Base-by-base conservation (phyloP, 805 yeast species). In the Saccharomycopsis lassenensis region DNA sequence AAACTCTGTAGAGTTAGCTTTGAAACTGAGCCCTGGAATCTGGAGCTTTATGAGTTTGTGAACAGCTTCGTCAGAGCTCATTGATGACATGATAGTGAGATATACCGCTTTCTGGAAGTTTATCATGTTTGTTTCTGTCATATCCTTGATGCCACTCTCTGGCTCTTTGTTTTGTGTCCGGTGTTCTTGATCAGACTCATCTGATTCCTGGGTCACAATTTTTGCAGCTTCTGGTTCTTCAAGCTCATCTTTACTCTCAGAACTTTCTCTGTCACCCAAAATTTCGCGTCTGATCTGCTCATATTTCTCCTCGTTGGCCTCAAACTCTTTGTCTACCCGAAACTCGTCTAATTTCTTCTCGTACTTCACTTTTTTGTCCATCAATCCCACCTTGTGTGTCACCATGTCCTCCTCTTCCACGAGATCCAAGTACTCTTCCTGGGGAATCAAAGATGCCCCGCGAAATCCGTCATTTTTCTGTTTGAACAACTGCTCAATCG, bases 51-150 rank as follows among this genome's bases (percentile, higher is more conserved):
- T 47, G 4, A 91, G 57, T 54, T 87, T 87, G 54, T 87, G 97
- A 1, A 84, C 86, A 1, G 94, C 89, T 61, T 91, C 98, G 46
- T 84, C 94, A 4, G 87, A 75, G 0, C 93, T 77, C 77, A 89
- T 71, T 41, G 94, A 76, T 16, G 95, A 84, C 78, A 83, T 85
- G 7, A 91, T 61, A 0, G 89, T 78, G 20, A 87, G 59, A 48
- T 89, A 89, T 2, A 89, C 79, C 1, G 69, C 69, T 48, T 84
- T 84, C 47, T 84, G 84, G 46, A 74, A 74, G 34, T 75, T 73
- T 2, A 74, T 61, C 21, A 76, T 56, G 18, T 72, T 72, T 0
- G 76, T 58, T 31, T 78, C 78, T 0, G 94, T 81, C 63, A 79
- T 56, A 54, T 87, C 95, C 27, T 63, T 61, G 27, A 77, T 65